Percentiles rank a stretch among this genome's conserved stretches.
These are phyloP conservation scores for Aspergillus latus DNA, from an alignment of 2,329 filamentous ascomycete genomes.

Conservation along the genomic window DNA sequence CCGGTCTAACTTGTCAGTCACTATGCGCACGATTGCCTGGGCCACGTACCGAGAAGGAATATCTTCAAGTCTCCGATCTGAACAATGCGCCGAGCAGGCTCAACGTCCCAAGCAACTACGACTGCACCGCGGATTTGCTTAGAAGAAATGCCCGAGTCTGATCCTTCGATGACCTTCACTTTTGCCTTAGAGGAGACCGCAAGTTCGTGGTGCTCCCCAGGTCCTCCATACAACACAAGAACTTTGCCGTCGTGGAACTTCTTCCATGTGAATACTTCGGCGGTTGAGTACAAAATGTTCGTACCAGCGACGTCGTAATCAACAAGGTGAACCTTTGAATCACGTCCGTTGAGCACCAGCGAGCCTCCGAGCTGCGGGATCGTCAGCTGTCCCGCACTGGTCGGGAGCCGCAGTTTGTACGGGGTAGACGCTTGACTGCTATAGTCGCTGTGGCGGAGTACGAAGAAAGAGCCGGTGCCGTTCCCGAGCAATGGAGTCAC, in stretches of 20 bases:
- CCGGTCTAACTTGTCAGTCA: slow-evolving; percentile 47
- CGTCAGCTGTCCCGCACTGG: slow-evolving; percentile 40
- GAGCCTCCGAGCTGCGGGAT: slow-evolving; percentile 43
- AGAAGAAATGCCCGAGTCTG: slow-evolving; percentile 27
- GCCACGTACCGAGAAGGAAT: slow-evolving; percentile 52
- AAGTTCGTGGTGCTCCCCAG: slow-evolving; percentile 43
- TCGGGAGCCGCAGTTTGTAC: slow-evolving; percentile 63
- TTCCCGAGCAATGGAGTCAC: slow-evolving; percentile 63
- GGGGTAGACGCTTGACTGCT: slow-evolving; percentile 56
- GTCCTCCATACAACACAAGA: slow-evolving; percentile 43
- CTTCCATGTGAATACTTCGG: slow-evolving; percentile 54
- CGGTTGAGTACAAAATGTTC: slow-evolving; percentile 46
- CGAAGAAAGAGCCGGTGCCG: slow-evolving; percentile 56
- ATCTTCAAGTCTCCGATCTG: slow-evolving; percentile 50
- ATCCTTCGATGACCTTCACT: slow-evolving; percentile 36
- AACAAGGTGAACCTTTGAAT: slow-evolving; percentile 47
- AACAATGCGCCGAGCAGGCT: slow-evolving; percentile 46
- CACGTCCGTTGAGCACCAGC: slow-evolving; percentile 42
- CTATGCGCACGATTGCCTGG: background rate
- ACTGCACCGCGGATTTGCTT: slow-evolving; percentile 30
- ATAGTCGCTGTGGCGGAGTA: slow-evolving; percentile 67
- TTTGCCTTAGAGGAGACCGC: slow-evolving; percentile 34
- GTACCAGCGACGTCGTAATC: slow-evolving; percentile 44
- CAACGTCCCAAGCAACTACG: slow-evolving; percentile 56
- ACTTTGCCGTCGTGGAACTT: slow-evolving; percentile 57